Conservation (phyloP, 768 basidiomycete species). For the Amanita rubescens region DNA sequence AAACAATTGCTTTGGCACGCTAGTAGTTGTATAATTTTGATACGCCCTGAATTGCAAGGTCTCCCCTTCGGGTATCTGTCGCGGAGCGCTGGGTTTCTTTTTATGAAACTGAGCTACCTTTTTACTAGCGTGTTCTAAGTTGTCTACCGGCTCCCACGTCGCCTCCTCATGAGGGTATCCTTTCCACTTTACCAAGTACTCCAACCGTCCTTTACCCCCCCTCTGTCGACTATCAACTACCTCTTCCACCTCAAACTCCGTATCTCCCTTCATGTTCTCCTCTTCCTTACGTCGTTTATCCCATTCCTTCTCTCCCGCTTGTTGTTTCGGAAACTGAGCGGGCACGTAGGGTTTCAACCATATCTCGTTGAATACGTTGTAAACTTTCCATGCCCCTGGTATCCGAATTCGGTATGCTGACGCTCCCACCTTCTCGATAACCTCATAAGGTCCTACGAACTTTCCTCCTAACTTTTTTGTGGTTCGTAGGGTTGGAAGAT, state of each 20-base stretch:
- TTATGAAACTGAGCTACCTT: neutral
- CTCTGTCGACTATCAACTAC: neutral
- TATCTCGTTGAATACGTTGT: neutral
- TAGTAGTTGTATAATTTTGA: neutral
- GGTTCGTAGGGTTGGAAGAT: neutral
- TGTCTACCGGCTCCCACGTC: neutral
- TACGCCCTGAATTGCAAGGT: neutral
- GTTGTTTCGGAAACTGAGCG: neutral
- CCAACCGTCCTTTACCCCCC: neutral
- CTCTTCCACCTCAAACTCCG: neutral
- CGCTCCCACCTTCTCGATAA: neutral
- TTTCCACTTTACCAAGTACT: conserved; percentile 1
- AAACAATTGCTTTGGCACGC: neutral
- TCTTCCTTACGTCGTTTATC: no score
- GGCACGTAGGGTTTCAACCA: neutral
- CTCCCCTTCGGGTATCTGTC: neutral
- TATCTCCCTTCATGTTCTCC: neutral
- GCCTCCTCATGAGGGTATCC: neutral
- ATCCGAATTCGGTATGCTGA: neutral
- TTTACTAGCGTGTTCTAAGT: neutral
- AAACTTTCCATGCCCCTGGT: neutral
- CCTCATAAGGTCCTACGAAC: neutral
- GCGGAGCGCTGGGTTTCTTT: no score
- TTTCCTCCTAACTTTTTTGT: neutral
- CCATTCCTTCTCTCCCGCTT: neutral